A percentile compares a stretch with the other conserved stretches of the same genome.
phyloP scores from a whole-genome alignment of 2,329 filamentous ascomycete species.

The Tolypocladium amazonense region DNA sequence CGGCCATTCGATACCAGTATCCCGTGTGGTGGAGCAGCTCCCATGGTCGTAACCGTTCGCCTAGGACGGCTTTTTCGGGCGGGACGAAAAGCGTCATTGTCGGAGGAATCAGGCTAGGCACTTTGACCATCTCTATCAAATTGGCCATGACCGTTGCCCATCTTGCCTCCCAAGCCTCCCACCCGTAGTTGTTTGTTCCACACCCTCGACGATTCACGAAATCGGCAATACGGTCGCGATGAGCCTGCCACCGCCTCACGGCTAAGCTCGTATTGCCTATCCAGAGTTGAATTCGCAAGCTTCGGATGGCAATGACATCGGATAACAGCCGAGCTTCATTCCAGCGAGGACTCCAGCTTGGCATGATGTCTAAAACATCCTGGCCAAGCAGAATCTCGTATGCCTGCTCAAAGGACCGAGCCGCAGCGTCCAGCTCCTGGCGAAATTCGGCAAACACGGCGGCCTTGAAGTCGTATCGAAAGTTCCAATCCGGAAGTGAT shows the following conservation, averaged over 20 bases:
- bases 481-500: slow-evolving; percentile 81
- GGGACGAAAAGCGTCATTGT: slow-evolving; percentile 36
- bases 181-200: slow-evolving; percentile 82
- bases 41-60: slow-evolving; percentile 51
- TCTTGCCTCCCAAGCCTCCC: slow-evolving; percentile 85
- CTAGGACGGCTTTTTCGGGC: slow-evolving; percentile 47
- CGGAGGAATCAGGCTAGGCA: slow-evolving; percentile 36
- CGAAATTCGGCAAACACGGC: slow-evolving; percentile 86
- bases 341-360: slow-evolving; percentile 83
- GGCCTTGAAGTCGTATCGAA: slow-evolving; percentile 90
- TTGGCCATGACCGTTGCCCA: slow-evolving; percentile 55
- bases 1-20: slow-evolving; percentile 55
- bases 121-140: slow-evolving; percentile 42
- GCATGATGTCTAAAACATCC: slow-evolving; percentile 80
- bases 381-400: slow-evolving; percentile 74
- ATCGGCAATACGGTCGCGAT: slow-evolving; percentile 62
- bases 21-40: slow-evolving; percentile 55
- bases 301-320: slow-evolving; percentile 70
- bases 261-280: slow-evolving; percentile 68
- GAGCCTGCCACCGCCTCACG: slow-evolving; percentile 68
- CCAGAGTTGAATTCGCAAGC: slow-evolving; percentile 75
- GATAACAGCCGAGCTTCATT: slow-evolving; percentile 85
- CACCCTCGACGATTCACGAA: slow-evolving; percentile 75
- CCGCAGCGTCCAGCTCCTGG: slow-evolving; percentile 80
- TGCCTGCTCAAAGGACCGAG: slow-evolving; percentile 76